Percentiles rank a stretch among this genome's conserved stretches.
Evolutionary conservation across 2,329 filamentous ascomycete genomes (phyloP).

Genomic region (Fusarium sp.): DNA sequence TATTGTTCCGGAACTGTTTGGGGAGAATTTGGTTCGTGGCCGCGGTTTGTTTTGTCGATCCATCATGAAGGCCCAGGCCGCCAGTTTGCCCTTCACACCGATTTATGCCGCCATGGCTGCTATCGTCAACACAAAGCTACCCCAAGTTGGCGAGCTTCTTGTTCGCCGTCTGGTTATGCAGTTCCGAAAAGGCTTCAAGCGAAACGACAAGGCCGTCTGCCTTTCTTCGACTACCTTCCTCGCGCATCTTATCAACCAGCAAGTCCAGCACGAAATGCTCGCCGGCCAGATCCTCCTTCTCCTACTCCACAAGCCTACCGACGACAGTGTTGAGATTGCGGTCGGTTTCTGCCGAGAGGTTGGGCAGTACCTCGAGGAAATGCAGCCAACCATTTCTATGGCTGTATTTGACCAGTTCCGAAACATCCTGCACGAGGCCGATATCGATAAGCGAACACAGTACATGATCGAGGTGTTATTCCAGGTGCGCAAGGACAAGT

Average conservation of each 20-base stretch:
- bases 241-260: conserved; percentile 94
- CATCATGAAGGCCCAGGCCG: conserved; percentile 98
- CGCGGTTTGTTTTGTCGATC: conserved; percentile 93
- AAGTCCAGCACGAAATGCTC: conserved; percentile 94
- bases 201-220: conserved; percentile 97
- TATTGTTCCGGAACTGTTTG: conserved; percentile 95
- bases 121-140: conserved; percentile 97
- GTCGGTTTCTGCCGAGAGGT: conserved; percentile 94
- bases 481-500: conserved; percentile 94
- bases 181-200: conserved; percentile 94
- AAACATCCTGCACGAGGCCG: conserved; percentile 94
- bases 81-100: conserved; percentile 93
- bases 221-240: conserved; percentile 94
- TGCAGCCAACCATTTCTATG: conserved; percentile 88
- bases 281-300: conserved; percentile 92
- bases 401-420: conserved; percentile 97
- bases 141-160: conserved; percentile 91
- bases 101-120: conserved; percentile 97
- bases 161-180: conserved; percentile 88
- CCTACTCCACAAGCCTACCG: conserved; percentile 94
- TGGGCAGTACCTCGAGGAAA: conserved; percentile 93
- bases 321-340: conserved; percentile 97
- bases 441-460: conserved; percentile 98
- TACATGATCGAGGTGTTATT: conserved; percentile 99
- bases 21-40: conserved; percentile 92